Base-by-base conservation (phyloP, 176 grass and related monocot species). In the Phyllostachys edulis region DNA sequence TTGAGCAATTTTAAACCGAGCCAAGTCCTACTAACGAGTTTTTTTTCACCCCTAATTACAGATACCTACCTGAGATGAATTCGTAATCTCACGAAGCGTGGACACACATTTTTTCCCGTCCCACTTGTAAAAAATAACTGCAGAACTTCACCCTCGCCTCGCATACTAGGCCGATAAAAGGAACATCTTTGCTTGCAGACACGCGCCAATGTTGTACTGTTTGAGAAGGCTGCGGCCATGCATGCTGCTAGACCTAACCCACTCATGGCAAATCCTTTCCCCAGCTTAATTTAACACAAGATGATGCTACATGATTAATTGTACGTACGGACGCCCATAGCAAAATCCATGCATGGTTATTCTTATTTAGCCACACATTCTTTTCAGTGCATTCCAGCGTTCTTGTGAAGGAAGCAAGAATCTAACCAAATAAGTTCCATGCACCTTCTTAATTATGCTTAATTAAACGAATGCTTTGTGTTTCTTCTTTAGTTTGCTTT, bases 221-320 rank as follows among this genome's bases (percentile, higher is more conserved):
- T 73, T 41, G 34, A 56, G 63, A 85, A 47, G 63, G 54, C 32
- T 69, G 63, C 62, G 40, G 12, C 50, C 50, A 68, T 68, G 62
- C n/a, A 34, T 82, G 79, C 79, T 86, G 49, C 29, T 86, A 56
- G 44, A 82, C 84, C 88, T 86, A 86, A 90, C 73, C 81, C 84
- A 90, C 73, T 86, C 60, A 86, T 83, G 78, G 59, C 73, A 79
- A 86, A 42, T 83, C 79, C 38, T 65, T 64, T 81, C 86, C 27
- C 65, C 8, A 40, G 67, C 16, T 82, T 82, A 90, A 23, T 78
- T 61, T 86, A 78, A 8, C 65, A 60, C 72, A 78, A 66, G 56
- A 82, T 90, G 67, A 76, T 83, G 26, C 16, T 55, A 13, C 65
- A 82, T 71, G 39, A 51, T 83, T 82, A 77, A 56, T 77, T 81